Conservation (phyloP, 2,329 filamentous ascomycete genomes). For the Parasarocladium wereldwijsianum region DNA sequence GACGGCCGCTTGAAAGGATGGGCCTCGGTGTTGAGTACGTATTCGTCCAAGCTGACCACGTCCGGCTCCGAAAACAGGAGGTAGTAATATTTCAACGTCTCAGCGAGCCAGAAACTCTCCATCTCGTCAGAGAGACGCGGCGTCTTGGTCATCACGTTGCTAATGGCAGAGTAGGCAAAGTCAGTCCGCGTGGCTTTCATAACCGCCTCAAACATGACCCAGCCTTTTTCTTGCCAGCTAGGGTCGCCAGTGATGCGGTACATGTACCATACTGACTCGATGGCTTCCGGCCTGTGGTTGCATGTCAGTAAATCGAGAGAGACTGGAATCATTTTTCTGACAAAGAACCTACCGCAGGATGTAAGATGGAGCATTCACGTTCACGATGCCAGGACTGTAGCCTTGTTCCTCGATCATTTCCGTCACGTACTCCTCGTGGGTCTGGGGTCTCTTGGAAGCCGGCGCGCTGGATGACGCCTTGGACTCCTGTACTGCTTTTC, state of each 20-base stretch:
- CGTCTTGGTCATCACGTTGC: constrained; percentile 38
- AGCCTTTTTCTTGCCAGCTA: constrained; percentile 65
- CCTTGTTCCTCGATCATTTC: constrained; percentile 25
- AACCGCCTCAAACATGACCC: constrained; percentile 70
- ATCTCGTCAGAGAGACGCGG: constrained; percentile 43
- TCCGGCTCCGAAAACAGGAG: constrained; percentile 57
- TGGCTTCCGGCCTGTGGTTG: constrained; percentile 72
- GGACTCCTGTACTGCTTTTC: constrained; percentile 1
- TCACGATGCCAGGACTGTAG: constrained; percentile 35
- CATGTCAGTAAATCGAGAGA: too few species aligned
- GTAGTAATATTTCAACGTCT: constrained; percentile 90
- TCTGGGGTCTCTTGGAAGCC: constrained; percentile 28
- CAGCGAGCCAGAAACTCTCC: constrained; percentile 84
- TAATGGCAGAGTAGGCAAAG: constrained; percentile 55
- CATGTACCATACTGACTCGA: constrained; percentile 80
- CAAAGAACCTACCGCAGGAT: constrained; percentile 39
- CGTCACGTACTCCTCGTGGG: constrained; percentile 39
- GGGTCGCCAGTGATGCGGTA: constrained; percentile 77
- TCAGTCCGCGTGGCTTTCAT: constrained; percentile 50
- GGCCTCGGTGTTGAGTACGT: constrained; percentile 51
- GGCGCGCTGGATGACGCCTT: not conserved
- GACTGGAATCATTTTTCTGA: constrained; percentile 15
- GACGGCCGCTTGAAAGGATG: constrained; percentile 38
- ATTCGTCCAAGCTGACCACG: constrained; percentile 53
- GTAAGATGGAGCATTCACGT: constrained; percentile 32